Evolutionary conservation across 306 rosid genomes (phyloP).

Genomic region (Aeschynomene evenia): DNA sequence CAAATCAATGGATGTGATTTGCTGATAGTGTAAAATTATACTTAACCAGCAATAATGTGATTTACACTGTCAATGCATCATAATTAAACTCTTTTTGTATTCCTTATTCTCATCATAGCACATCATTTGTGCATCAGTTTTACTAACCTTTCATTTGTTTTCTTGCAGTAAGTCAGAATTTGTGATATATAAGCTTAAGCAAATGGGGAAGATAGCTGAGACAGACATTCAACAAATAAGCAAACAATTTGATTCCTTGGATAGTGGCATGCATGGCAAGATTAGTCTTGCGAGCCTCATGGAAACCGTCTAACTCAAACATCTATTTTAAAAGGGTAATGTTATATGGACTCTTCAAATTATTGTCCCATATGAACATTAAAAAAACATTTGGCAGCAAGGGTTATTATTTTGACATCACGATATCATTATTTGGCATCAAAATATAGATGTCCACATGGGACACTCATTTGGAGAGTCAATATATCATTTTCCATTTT

Average conservation of each 20-base stretch:
- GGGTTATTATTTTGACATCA: no score
- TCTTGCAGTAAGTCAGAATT: constrained; percentile 67
- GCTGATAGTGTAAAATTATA: no score
- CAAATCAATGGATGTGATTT: no score
- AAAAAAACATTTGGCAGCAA: no score
- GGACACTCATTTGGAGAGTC: no score
- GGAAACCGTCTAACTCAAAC: constrained; percentile 39
- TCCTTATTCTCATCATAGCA: neutral
- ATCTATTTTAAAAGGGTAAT: neutral
- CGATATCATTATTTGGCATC: no score
- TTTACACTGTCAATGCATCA: no score
- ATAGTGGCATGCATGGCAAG: constrained; percentile 48
- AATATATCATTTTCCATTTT: no score
- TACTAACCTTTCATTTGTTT: neutral
- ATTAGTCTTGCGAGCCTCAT: constrained; percentile 60
- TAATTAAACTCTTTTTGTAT: constrained; percentile 9
- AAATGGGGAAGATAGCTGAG: constrained; percentile 67
- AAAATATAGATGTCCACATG: no score
- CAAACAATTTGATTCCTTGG: constrained; percentile 61
- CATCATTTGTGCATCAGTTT: neutral
- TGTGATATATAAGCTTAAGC: constrained; percentile 68
- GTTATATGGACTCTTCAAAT: no score
- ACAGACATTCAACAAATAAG: constrained; percentile 50
- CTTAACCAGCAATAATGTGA: no score
- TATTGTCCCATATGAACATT: no score